phyloP scores from a whole-genome alignment of 495 filamentous ascomycete genomes.

The Neurospora sp. region DNA sequence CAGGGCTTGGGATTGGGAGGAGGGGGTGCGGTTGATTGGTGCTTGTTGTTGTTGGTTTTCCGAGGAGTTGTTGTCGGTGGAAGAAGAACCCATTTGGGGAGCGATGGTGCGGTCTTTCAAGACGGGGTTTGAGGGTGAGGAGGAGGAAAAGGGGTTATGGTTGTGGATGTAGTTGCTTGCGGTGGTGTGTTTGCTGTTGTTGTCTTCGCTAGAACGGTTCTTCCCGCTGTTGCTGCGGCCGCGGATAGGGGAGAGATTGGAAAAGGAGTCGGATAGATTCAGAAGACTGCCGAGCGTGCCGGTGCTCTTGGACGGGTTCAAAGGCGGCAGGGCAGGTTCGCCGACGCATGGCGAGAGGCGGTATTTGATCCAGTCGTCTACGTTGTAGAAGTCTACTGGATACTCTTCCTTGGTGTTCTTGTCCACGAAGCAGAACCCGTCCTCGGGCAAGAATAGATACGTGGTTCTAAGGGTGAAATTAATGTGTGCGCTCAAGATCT shows the following conservation, averaged over 20 bases:
- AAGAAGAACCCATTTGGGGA: slow-evolving; percentile 36
- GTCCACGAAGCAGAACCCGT: slow-evolving; percentile 83
- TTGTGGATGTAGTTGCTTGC: not conserved
- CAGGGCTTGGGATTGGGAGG: slow-evolving; percentile 30
- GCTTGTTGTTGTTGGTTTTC: slow-evolving; percentile 2
- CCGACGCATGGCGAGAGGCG: slow-evolving; percentile 68
- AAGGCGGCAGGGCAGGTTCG: slow-evolving; percentile 44
- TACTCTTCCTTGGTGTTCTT: slow-evolving; percentile 72
- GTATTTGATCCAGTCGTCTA: slow-evolving; percentile 69
- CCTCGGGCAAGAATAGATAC: slow-evolving; percentile 64
- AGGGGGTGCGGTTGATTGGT: slow-evolving; percentile 8
- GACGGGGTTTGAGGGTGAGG: slow-evolving; percentile 4
- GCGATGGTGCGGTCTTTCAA: slow-evolving; percentile 35
- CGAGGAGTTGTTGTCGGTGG: slow-evolving; percentile 25
- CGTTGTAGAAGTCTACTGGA: slow-evolving; percentile 75
- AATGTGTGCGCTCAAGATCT: slow-evolving; percentile 84
- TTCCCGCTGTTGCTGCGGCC: slow-evolving; percentile 18
- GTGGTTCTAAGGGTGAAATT: too few species aligned
- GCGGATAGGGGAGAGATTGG: slow-evolving; percentile 15
- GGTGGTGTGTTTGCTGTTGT: not conserved
- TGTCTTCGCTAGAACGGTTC: not conserved
- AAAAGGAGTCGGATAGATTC: slow-evolving; percentile 24
- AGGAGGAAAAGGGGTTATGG: not conserved
- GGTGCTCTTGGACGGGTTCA: slow-evolving; percentile 20
- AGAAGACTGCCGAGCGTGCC: slow-evolving; percentile 28